A percentile compares a stretch with the other conserved stretches of the same genome.
Evolutionary conservation across 1,139 yeast species (phyloP).

Genomic region (Suhomyces ambrosiae): DNA sequence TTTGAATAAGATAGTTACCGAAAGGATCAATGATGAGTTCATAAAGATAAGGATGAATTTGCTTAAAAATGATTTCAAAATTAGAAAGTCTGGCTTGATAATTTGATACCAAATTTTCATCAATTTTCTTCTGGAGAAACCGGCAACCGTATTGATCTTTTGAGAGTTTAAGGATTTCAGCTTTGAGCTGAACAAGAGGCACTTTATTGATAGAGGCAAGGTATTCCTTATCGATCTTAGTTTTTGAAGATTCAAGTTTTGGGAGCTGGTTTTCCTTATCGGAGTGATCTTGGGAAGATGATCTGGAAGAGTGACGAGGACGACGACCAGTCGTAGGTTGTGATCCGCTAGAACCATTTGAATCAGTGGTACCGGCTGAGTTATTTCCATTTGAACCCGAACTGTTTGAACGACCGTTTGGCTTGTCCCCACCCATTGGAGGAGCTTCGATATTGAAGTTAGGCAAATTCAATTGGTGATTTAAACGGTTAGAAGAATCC

Average conservation of each 20-base stretch:
- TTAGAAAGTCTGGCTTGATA: slow-evolving; percentile 35
- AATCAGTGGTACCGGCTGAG: no score
- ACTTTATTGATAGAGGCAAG: slow-evolving; percentile 39
- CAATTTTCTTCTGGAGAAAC: slow-evolving; percentile 49
- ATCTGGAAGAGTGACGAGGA: slow-evolving; percentile 5
- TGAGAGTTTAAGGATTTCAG: slow-evolving; percentile 40
- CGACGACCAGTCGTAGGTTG: no score
- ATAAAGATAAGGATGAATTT: slow-evolving; percentile 41
- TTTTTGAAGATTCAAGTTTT: slow-evolving; percentile 3
- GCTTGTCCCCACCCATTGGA: neutral
- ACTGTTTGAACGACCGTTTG: no score
- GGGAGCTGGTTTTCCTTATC: slow-evolving; percentile 12
- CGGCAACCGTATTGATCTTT: slow-evolving; percentile 54
- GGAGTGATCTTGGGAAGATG: slow-evolving; percentile 8
- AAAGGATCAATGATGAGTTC: slow-evolving; percentile 48
- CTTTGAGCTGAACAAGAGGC: slow-evolving; percentile 38
- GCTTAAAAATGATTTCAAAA: slow-evolving; percentile 45
- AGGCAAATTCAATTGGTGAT: slow-evolving; percentile 32
- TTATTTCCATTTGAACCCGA: no score
- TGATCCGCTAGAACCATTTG: no score
- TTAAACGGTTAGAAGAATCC: slow-evolving; percentile 32
- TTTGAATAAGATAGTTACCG: slow-evolving; percentile 32
- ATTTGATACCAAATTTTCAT: slow-evolving; percentile 38
- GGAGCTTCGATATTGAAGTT: slow-evolving; percentile 28
- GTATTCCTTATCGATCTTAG: slow-evolving; percentile 47